These are phyloP conservation scores for Suillus luteus DNA, from an alignment of 768 basidiomycete genomes.

Conservation along the genomic window DNA sequence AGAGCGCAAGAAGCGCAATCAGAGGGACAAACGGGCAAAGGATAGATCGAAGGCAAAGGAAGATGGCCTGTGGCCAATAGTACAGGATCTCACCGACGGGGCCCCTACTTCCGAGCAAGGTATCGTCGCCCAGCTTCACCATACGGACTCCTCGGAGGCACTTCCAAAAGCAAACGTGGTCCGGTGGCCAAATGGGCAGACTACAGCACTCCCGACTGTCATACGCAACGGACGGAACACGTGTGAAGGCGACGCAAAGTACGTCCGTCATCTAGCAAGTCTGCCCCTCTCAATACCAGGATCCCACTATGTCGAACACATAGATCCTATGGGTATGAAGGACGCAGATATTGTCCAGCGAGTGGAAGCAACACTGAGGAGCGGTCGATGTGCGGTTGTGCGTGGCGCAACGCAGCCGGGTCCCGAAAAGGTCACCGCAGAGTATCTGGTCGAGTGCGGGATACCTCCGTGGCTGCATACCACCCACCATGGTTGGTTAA, in stretches of 20 bases:
- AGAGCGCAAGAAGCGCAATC: constrained; percentile 1
- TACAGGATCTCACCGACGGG: not conserved
- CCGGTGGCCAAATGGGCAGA: not conserved
- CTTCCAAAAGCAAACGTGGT: not conserved
- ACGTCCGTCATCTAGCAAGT: not conserved
- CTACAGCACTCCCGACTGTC: not conserved
- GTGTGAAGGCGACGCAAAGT: not conserved
- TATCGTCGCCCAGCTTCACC: not conserved
- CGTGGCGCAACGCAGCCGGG: not conserved
- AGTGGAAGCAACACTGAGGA: not conserved
- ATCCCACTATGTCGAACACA: constrained; percentile 1
- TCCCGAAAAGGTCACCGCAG: not conserved
- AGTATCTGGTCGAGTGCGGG: not conserved
- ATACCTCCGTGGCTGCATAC: not conserved
- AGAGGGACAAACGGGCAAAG: not conserved
- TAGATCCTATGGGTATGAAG: not conserved
- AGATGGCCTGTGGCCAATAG: not conserved
- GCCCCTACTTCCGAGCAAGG: not conserved
- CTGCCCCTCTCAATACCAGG: not conserved
- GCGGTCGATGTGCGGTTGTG: not conserved
- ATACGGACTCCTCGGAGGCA: not conserved
- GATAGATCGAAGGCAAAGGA: not conserved
- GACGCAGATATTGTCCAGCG: not conserved
- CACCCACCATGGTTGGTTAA: not conserved
- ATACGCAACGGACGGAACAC: not conserved